These are phyloP conservation scores for Cenchrus fungigraminus DNA, from an alignment of 176 grass and related monocot species.

Conservation along the genomic window DNA sequence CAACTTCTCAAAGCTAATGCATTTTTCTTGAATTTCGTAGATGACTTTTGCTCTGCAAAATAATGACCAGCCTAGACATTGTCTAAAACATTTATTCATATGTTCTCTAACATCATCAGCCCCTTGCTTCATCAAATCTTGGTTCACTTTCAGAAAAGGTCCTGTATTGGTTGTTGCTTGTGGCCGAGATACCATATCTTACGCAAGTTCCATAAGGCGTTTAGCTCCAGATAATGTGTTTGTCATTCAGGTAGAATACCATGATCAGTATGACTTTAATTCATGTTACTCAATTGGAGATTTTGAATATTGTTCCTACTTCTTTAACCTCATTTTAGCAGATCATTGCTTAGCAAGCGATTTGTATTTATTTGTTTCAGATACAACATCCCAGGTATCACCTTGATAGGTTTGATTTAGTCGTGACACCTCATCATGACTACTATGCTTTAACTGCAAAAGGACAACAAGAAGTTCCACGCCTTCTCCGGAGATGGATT, in stretches of 20 bases:
- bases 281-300: slow-evolving; percentile 4
- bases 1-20: neutral
- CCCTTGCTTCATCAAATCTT: slow-evolving; percentile 26
- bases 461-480: slow-evolving; percentile 70
- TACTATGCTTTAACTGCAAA: slow-evolving; percentile 87
- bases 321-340: neutral
- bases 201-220: slow-evolving; percentile 74
- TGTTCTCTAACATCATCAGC: neutral
- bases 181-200: slow-evolving; percentile 80
- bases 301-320: slow-evolving; percentile 18
- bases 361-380: slow-evolving; percentile 54
- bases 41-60: slow-evolving; percentile 16
- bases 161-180: slow-evolving; percentile 84
- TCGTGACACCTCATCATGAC: slow-evolving; percentile 86
- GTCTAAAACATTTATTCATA: neutral
- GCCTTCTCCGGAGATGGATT: slow-evolving; percentile 69
- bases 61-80: neutral
- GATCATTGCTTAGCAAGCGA: neutral
- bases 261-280: slow-evolving; percentile 13
- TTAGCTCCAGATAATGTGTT: slow-evolving; percentile 88
- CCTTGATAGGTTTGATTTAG: slow-evolving; percentile 89
- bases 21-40: slow-evolving; percentile 11
- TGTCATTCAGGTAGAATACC: slow-evolving; percentile 79
- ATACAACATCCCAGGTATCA: slow-evolving; percentile 87
- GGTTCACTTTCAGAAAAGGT: slow-evolving; percentile 72